Conservation (phyloP, 257 asterid species). For the Echium plantagineum region DNA sequence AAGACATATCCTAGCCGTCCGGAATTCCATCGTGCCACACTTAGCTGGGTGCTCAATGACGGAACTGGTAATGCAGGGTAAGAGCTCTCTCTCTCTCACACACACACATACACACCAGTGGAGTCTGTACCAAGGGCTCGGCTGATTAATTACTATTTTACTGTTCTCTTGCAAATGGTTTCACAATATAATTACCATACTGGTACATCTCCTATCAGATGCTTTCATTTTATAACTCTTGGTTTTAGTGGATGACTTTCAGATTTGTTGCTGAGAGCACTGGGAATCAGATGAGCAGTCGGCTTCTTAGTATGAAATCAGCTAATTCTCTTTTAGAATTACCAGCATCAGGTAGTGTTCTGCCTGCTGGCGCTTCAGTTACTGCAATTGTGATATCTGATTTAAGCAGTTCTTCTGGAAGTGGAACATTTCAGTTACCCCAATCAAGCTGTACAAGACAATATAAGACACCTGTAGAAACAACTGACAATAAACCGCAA, state of each 20-base stretch:
- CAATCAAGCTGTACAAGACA: conserved; percentile 15
- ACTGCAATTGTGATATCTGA: conserved; percentile 60
- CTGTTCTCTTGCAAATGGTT: neutral
- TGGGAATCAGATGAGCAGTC: conserved; percentile 81
- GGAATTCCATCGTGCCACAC: conserved; percentile 71
- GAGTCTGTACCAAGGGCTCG: neutral
- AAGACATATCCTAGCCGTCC: conserved; percentile 69
- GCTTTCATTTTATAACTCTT: neutral
- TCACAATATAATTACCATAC: neutral
- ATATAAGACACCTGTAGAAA: conserved; percentile 16
- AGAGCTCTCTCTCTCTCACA: conserved; percentile 11
- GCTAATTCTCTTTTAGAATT: conserved; percentile 82
- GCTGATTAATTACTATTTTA: neutral
- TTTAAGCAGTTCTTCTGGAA: conserved; percentile 35
- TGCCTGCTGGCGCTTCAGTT: conserved; percentile 60
- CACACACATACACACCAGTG: neutral
- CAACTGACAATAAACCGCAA: conserved; percentile 19
- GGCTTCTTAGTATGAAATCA: conserved; percentile 86
- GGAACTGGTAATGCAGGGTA: conserved; percentile 62
- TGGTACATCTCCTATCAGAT: too few relatives aligned
- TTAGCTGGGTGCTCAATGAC: conserved; percentile 54
- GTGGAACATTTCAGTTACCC: conserved; percentile 20
- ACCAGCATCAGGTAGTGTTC: conserved; percentile 50
- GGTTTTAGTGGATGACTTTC: conserved; percentile 14
- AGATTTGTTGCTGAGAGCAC: conserved; percentile 95